A percentile compares a stretch with the other conserved stretches of the same genome.
These are phyloP conservation scores for Knufia petricola DNA, from an alignment of 2,329 filamentous ascomycete species.

Conservation along the genomic window DNA sequence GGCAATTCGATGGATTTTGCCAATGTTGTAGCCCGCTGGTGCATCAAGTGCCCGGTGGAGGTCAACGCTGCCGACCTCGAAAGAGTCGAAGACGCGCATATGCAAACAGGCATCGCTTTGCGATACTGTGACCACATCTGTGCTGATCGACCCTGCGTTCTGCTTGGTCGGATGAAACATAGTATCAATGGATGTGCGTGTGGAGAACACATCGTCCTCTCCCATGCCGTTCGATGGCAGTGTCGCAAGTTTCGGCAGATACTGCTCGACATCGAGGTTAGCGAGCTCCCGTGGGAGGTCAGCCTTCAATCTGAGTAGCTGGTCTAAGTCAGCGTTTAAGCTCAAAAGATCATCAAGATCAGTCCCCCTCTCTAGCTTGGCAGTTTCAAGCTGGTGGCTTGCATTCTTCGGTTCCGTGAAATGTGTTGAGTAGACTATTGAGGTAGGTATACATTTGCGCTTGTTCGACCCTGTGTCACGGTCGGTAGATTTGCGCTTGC, in stretches of 20 bases:
- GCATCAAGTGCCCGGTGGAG: slow-evolving; percentile 35
- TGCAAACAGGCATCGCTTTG: slow-evolving; percentile 62
- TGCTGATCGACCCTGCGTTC: slow-evolving; percentile 46
- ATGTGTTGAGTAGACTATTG: slow-evolving; percentile 4
- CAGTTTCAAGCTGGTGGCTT: slow-evolving; percentile 10
- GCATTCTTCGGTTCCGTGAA: slow-evolving; percentile 1
- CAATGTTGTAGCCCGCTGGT: slow-evolving; percentile 31
- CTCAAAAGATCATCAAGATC: slow-evolving; percentile 35
- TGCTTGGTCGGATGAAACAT: slow-evolving; percentile 49
- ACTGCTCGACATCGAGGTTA: slow-evolving; percentile 60
- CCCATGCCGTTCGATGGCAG: slow-evolving; percentile 53
- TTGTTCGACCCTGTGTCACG: slow-evolving; percentile 7
- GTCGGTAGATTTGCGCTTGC: neutral
- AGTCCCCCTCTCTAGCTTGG: slow-evolving; percentile 26
- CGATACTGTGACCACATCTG: slow-evolving; percentile 69
- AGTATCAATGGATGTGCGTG: slow-evolving; percentile 58
- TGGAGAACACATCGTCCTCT: slow-evolving; percentile 55
- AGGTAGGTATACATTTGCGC: slow-evolving; percentile 4
- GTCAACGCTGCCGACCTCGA: slow-evolving; percentile 61
- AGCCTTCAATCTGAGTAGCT: slow-evolving; percentile 30
- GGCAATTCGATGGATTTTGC: slow-evolving; percentile 50
- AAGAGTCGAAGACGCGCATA: slow-evolving; percentile 75
- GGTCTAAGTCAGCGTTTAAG: slow-evolving; percentile 29
- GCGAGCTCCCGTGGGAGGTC: slow-evolving; percentile 65
- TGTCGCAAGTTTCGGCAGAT: slow-evolving; percentile 65